These are phyloP conservation scores for Saccharum officinarum DNA, from an alignment of 176 grass and related monocot species.

Conservation along the genomic window DNA sequence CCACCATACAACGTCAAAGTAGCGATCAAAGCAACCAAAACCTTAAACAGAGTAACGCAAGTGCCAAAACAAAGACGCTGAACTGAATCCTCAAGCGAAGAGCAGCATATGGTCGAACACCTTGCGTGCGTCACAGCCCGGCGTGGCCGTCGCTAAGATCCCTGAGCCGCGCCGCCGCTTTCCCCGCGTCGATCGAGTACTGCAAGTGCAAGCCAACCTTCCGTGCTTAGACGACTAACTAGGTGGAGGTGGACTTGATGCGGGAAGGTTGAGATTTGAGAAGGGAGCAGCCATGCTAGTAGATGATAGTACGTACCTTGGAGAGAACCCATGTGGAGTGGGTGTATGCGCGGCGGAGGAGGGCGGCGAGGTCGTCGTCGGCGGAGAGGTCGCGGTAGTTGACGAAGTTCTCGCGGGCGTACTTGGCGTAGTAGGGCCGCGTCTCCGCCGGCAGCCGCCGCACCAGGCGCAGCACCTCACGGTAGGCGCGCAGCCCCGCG, in stretches of 20 bases:
- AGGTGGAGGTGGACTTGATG: not conserved
- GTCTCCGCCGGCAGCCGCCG: conserved; percentile 72
- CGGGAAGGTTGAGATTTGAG: not conserved
- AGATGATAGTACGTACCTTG: conserved; percentile 43
- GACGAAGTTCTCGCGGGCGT: conserved; percentile 97
- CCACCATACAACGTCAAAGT: too few species aligned
- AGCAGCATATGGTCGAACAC: conserved; percentile 45
- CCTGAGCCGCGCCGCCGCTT: conserved; percentile 58
- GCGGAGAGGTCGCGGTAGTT: conserved; percentile 82
- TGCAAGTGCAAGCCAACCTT: conserved; percentile 26
- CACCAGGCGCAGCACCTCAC: conserved; percentile 76
- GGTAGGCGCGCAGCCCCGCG: conserved; percentile 80
- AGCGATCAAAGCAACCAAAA: not conserved
- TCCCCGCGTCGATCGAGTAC: conserved; percentile 71
- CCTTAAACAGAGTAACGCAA: not conserved
- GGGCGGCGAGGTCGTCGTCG: conserved; percentile 65
- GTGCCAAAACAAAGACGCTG: not conserved
- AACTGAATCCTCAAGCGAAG: not conserved
- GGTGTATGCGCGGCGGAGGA: conserved; percentile 77
- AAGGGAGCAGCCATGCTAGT: not conserved
- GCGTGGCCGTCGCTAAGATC: conserved; percentile 23
- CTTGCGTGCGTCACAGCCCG: not conserved
- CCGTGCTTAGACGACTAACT: not conserved
- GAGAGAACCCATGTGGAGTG: conserved; percentile 92
- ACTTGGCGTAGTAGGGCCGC: conserved; percentile 78